Percentiles rank a stretch among this genome's conserved stretches.
Conservation (phyloP, 2,329 filamentous ascomycete species). For the Volutella citrinella region DNA sequence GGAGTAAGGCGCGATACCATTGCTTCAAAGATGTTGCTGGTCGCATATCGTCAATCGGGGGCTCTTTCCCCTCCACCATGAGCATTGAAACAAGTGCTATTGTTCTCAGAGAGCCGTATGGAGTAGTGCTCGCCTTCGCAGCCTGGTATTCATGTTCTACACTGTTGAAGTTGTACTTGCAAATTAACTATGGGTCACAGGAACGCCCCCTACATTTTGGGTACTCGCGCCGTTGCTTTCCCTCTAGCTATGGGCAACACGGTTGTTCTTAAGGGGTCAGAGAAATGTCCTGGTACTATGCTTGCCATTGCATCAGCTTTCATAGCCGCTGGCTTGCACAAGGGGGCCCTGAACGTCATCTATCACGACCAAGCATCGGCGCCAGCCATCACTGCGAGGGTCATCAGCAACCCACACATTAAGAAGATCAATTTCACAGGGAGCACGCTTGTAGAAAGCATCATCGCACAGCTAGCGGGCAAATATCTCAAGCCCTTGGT, state of each 20-base stretch:
- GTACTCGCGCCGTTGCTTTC: slow-evolving; percentile 52
- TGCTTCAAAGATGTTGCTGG: slow-evolving; percentile 45
- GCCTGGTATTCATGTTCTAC: no score
- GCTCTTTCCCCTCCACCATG: slow-evolving; percentile 32
- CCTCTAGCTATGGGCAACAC: slow-evolving; percentile 79
- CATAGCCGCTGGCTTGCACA: slow-evolving; percentile 72
- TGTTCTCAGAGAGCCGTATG: slow-evolving; percentile 72
- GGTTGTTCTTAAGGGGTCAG: slow-evolving; percentile 68
- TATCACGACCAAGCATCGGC: slow-evolving; percentile 65
- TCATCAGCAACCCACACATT: slow-evolving; percentile 65
- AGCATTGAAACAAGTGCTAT: slow-evolving; percentile 47
- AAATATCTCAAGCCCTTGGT: slow-evolving; percentile 75
- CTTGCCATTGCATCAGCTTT: slow-evolving; percentile 62
- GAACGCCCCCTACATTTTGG: slow-evolving; percentile 58
- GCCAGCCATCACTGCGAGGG: slow-evolving; percentile 59
- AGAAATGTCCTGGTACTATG: slow-evolving; percentile 62
- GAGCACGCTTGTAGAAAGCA: slow-evolving; percentile 68
- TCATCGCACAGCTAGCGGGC: slow-evolving; percentile 68
- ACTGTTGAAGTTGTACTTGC: no score
- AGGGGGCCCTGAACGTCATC: slow-evolving; percentile 71
- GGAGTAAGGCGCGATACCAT: no score
- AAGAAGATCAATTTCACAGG: slow-evolving; percentile 89
- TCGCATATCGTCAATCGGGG: slow-evolving; percentile 36
- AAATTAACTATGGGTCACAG: no score
- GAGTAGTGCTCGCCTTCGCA: slow-evolving; percentile 75